phyloP scores from a whole-genome alignment of 805 yeast genomes.

The Metschnikowia kunwiensis region DNA sequence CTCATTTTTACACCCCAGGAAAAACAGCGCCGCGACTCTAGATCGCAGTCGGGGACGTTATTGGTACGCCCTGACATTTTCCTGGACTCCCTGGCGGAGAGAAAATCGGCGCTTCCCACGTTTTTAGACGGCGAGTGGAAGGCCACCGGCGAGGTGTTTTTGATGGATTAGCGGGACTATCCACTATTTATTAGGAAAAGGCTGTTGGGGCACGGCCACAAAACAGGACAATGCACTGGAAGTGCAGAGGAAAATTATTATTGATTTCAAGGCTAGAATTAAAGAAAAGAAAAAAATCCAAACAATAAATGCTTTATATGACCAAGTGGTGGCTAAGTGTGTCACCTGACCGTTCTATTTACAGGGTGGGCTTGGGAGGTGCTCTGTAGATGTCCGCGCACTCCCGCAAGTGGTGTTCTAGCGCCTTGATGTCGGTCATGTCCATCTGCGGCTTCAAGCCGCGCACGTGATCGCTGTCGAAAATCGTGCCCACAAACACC shows the following conservation, averaged over 20 bases:
- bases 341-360: slow-evolving; percentile 9
- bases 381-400: slow-evolving; percentile 42
- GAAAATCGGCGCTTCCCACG: not conserved
- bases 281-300: no score
- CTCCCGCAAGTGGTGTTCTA: slow-evolving; percentile 26
- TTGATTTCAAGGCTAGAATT: no score
- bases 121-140: not conserved
- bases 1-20: slow-evolving; percentile 76
- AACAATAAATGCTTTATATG: no score
- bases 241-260: no score
- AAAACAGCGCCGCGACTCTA: slow-evolving; percentile 61
- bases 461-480: slow-evolving; percentile 35
- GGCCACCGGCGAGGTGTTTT: slow-evolving; percentile 1
- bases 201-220: no score
- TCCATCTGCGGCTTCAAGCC: slow-evolving; percentile 38
- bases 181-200: no score
- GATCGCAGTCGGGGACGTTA: slow-evolving; percentile 47
- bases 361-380: slow-evolving; percentile 24
- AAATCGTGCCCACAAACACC: slow-evolving; percentile 40
- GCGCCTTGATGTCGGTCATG: slow-evolving; percentile 16
- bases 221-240: no score
- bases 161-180: slow-evolving; percentile 9
- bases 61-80: slow-evolving; percentile 20
- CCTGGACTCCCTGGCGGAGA: slow-evolving; percentile 1
- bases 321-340: no score